Evolutionary conservation across 495 filamentous ascomycete genomes (phyloP), one percentile per base, ranked within the genome.

Genomic region (Cercophora samala): DNA sequence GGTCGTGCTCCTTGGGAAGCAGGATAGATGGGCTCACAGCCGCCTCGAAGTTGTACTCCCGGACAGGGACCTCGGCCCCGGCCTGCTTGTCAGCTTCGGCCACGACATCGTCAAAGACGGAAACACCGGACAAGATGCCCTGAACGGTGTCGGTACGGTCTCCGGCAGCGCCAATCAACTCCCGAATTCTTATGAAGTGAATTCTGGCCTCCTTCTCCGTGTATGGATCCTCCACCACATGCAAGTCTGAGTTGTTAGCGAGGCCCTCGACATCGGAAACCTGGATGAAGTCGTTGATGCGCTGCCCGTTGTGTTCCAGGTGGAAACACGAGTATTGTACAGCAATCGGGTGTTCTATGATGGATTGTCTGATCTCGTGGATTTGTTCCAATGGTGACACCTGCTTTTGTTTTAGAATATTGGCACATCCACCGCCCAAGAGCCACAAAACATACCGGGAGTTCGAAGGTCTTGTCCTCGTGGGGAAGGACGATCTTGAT

Each of bases 321-420:
- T 98, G 96, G 84, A 99, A 99, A 82, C 96, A 99, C 53, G 96
- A 94, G 81, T 98, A 97, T 78, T 97, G 93, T 78, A 97, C 90
- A 62, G 93, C 93, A 62, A 88, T 84, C n/a, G 96, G 96, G 59
- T 90, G 83, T 77, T 99, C 96, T 77, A 97, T 90, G 74, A 99
- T 90, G 29, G 95, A 95, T 80, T 97, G 94, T 66, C 96, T 91
- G 70, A 99, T 88, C 82, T 99, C 96, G 78, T 99, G 96, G 58
- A 98, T 89, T 75, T 97, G 93, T 77, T 98, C 96, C 82, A 96
- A 89, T 65, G 89, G 88, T 8, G 93, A 95, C 22, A 97, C 91
- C 92, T 96, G 72, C 37, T 59, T n/a, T 25, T 25, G 59, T 60
- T 64, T 80, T 77, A 75, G 71, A 55, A 65, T 25, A 18, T 51